Conservation (phyloP, 2,329 filamentous ascomycete genomes). For the Didymella pinodella region DNA sequence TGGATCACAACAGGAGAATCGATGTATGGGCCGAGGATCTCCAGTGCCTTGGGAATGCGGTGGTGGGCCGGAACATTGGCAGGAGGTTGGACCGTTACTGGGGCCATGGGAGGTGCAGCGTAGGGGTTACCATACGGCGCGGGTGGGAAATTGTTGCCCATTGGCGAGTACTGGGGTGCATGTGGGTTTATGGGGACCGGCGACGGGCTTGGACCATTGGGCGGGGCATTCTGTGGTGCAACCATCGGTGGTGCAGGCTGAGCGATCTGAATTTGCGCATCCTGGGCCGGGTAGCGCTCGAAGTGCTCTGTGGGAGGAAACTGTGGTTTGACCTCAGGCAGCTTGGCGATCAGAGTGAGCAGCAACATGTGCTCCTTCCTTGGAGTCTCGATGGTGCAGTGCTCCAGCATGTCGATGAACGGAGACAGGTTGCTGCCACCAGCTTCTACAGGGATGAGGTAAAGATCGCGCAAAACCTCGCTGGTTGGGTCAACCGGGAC, state of each 20-base stretch:
- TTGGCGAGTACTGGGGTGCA: constrained; percentile 46
- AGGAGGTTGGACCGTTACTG: constrained; percentile 11
- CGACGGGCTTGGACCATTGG: constrained; percentile 39
- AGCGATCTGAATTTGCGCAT: constrained; percentile 25
- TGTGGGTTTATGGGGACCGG: constrained; percentile 39
- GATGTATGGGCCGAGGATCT: constrained; percentile 56
- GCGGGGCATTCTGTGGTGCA: constrained; percentile 24
- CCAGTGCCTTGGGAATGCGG: constrained; percentile 48
- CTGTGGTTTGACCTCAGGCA: constrained; percentile 46
- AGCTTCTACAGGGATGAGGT: constrained; percentile 83
- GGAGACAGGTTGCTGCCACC: constrained; percentile 75
- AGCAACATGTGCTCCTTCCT: constrained; percentile 80
- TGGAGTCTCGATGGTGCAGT: constrained; percentile 77
- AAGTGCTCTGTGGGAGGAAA: constrained; percentile 37
- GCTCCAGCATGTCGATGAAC: constrained; percentile 87
- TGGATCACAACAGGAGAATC: constrained; percentile 52
- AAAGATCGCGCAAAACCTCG: constrained; percentile 85
- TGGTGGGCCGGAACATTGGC: constrained; percentile 34
- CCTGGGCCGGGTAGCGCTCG: constrained; percentile 32
- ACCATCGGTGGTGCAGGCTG: constrained; percentile 31
- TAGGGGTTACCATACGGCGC: constrained; percentile 37
- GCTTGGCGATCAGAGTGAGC: constrained; percentile 78
- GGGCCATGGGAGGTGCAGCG: constrained; percentile 23
- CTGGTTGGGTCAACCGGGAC: constrained; percentile 66
- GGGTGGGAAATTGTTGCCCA: constrained; percentile 36